A percentile compares a stretch with the other conserved stretches of the same genome.
These are phyloP conservation scores for Canavalia ensiformis DNA, from an alignment of 306 rosid genomes.

Conservation along the genomic window DNA sequence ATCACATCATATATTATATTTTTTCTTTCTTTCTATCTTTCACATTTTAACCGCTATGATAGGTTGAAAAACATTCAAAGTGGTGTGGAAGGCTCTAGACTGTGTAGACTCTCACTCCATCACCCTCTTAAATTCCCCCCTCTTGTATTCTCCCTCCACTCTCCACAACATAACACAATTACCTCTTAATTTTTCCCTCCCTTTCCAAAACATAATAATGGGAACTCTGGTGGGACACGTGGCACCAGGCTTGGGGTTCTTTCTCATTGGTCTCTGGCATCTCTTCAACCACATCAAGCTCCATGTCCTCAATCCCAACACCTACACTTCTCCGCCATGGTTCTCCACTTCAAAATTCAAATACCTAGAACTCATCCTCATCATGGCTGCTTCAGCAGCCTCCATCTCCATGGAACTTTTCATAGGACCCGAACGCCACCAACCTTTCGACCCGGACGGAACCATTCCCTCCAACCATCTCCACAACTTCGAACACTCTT, in stretches of 20 bases:
- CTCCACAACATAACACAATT: too few relatives aligned
- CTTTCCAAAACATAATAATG: slow-evolving; percentile 45
- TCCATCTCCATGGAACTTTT: slow-evolving; percentile 87
- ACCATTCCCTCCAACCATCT: slow-evolving; percentile 89
- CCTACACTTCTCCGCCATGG: slow-evolving; percentile 69
- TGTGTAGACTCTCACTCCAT: too few relatives aligned
- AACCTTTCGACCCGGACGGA: slow-evolving; percentile 73
- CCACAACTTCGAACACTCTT: slow-evolving; percentile 85
- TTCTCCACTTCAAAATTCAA: slow-evolving; percentile 65
- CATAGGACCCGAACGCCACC: slow-evolving; percentile 73
- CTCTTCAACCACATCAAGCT: slow-evolving; percentile 83
- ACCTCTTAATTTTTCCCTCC: too few relatives aligned
- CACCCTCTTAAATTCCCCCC: too few relatives aligned
- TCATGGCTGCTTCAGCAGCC: slow-evolving; percentile 57
- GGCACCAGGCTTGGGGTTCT: slow-evolving; percentile 82
- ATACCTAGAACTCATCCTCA: slow-evolving; percentile 69
- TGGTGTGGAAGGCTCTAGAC: too few relatives aligned
- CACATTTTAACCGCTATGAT: too few relatives aligned
- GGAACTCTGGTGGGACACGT: slow-evolving; percentile 86
- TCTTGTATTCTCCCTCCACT: slow-evolving; percentile 3
- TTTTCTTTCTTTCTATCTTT: too few relatives aligned
- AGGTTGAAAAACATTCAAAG: too few relatives aligned
- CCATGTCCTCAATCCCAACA: slow-evolving; percentile 52
- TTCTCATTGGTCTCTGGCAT: slow-evolving; percentile 85
- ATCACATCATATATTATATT: too few relatives aligned